A percentile compares a stretch with the other conserved stretches of the same genome.
These are phyloP conservation scores for Nothomitra cinnamomea DNA, from an alignment of 2,329 filamentous ascomycete species.

Conservation along the genomic window DNA sequence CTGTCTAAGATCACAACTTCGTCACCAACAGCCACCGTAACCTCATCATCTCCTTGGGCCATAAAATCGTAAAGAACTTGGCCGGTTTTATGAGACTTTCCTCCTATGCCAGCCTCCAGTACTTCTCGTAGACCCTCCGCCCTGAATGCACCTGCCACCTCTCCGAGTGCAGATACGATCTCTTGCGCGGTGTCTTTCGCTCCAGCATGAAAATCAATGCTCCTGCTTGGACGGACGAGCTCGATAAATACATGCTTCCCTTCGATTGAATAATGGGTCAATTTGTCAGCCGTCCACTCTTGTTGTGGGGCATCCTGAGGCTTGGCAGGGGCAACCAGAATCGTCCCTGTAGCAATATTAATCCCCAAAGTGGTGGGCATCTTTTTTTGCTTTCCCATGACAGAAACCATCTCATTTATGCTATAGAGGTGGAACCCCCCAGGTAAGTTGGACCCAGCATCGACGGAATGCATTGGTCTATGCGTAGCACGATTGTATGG, in stretches of 20 bases:
- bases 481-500: conserved; percentile 34
- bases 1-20: conserved; percentile 86
- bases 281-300: conserved; percentile 86
- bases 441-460: conserved; percentile 36
- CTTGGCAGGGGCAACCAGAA: conserved; percentile 81
- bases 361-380: conserved; percentile 96
- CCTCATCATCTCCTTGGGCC: conserved; percentile 92
- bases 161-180: conserved; percentile 74
- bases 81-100: conserved; percentile 51
- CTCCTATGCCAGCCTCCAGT: conserved; percentile 51
- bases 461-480: conserved; percentile 25
- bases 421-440: conserved; percentile 90
- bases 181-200: conserved; percentile 93
- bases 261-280: conserved; percentile 96
- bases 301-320: conserved; percentile 66
- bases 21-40: conserved; percentile 76
- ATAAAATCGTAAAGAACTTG: conserved; percentile 87
- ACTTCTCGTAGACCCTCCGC: conserved; percentile 77
- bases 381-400: conserved; percentile 93
- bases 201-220: conserved; percentile 89
- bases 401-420: conserved; percentile 92
- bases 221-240: conserved; percentile 79
- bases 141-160: conserved; percentile 69
- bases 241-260: conserved; percentile 97
- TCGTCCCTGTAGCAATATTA: conserved; percentile 71